phyloP scores from a whole-genome alignment of 805 yeast genomes.

The Metschnikowia reukaufii region DNA sequence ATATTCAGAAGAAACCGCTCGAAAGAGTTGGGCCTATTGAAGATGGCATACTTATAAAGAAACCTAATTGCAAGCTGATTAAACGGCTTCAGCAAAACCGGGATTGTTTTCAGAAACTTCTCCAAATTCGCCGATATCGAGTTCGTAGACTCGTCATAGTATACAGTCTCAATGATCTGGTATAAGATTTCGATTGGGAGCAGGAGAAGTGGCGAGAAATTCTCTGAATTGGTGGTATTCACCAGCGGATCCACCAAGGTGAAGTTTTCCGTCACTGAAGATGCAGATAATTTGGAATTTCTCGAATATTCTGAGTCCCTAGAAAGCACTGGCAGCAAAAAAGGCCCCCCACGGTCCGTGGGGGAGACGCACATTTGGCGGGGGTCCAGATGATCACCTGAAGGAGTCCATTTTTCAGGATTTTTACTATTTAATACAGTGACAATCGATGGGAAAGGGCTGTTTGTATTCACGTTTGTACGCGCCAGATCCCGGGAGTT shows the following conservation, averaged over 20 bases:
- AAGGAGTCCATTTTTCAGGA: conserved; percentile 4
- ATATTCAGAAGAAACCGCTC: conserved; percentile 65
- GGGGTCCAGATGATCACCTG: not conserved
- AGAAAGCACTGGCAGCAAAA: conserved; percentile 22
- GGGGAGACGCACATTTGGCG: conserved; percentile 13
- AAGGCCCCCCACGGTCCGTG: conserved; percentile 18
- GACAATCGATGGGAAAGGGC: conserved; percentile 15
- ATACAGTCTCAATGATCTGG: conserved; percentile 55
- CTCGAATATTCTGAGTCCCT: conserved; percentile 11
- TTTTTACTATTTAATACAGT: conserved; percentile 11
- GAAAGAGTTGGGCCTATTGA: conserved; percentile 79
- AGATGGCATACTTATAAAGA: conserved; percentile 64
- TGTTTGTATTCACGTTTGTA: not conserved
- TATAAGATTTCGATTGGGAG: conserved; percentile 58
- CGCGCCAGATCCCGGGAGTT: not conserved
- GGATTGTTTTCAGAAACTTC: conserved; percentile 50
- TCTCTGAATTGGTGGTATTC: conserved; percentile 10
- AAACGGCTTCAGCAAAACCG: conserved; percentile 57
- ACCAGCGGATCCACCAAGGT: conserved; percentile 20
- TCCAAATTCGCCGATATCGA: conserved; percentile 53
- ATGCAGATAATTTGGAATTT: conserved; percentile 11
- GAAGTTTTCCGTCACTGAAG: conserved; percentile 20
- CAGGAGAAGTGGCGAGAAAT: conserved; percentile 26
- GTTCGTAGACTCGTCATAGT: conserved; percentile 52
- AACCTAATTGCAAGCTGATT: conserved; percentile 57